Evolutionary conservation across 352 stramenopile species (phyloP), one percentile per base, ranked within the genome.

Genomic region (Globisporangium spiculum): DNA sequence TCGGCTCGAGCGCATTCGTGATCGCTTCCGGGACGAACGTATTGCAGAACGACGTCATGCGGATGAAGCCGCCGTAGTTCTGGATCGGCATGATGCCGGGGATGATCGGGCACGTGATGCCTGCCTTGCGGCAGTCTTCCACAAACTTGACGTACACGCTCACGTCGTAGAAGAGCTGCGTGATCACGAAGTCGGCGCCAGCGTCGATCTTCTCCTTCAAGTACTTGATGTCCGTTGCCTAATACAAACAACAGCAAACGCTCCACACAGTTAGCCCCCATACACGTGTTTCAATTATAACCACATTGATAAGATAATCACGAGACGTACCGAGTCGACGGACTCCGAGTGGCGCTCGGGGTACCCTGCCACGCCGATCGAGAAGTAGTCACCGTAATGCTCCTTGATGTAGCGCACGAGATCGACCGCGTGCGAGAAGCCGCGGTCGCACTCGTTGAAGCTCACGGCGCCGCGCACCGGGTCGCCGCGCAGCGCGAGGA

Each of bases 81-180:
- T 99, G 98, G 75, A 99, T 99, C 46, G 97, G 98, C 97, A 99
- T 99, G 74, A 99, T 94, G 30, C 98, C 98, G 1, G 98, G 98
- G 38, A 99, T 91, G 72, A 99, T 96, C 9, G 97, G 98, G 44
- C 92, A 90, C 2, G 85, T 92, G 70, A 99, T 99, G 55, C 96
- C 97, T 36, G 76, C 85, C 5, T 74, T 77, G 44, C 92, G 83
- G 67, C 91, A 98, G 63, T 95, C 86, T 55, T 95, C 79, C 24
- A 99, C 94, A 78, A 99, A 99, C 34, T 84, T 80, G 52, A 95
- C 71, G 81, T 98, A 99, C 58, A 98, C 94, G 48, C 95, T 75
- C 30, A 96, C 87, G 72, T 99, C 97, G 75, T 99, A 99, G 74
- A 99, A 99, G 79, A 99, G 98, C 89, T 99, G 97, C 38, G 97